phyloP scores from a whole-genome alignment of 2,329 filamentous ascomycete genomes.

The Onygenales sp. region DNA sequence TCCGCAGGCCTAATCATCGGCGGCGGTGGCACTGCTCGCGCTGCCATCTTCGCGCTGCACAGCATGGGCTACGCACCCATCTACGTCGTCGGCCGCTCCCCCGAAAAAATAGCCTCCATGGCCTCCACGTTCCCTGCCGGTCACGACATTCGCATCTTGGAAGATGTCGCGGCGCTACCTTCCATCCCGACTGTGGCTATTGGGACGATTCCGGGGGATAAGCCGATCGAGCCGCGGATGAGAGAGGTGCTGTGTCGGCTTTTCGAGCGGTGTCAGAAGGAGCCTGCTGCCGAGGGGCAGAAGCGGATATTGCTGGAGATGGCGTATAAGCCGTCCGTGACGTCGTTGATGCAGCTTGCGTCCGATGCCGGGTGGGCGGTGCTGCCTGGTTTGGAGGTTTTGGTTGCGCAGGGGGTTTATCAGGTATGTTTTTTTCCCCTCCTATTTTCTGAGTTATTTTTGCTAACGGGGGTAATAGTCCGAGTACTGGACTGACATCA shows the following conservation, averaged over 20 bases:
- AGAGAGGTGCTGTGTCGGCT: conserved; percentile 53
- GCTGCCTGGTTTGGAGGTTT: conserved; percentile 77
- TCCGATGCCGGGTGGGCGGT: conserved; percentile 68
- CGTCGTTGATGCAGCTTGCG: conserved; percentile 76
- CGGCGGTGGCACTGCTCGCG: conserved; percentile 82
- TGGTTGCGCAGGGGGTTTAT: conserved; percentile 75
- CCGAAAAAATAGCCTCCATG: conserved; percentile 57
- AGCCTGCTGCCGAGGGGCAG: conserved; percentile 29
- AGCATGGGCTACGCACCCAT: conserved; percentile 76
- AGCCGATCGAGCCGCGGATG: conserved; percentile 65
- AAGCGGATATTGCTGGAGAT: conserved; percentile 71
- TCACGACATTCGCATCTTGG: conserved; percentile 62
- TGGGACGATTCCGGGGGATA: conserved; percentile 83
- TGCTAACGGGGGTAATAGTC: conserved; percentile 44
- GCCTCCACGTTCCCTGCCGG: conserved; percentile 61
- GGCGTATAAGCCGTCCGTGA: conserved; percentile 86
- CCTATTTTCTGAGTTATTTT: conserved; percentile 6
- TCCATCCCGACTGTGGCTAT: conserved; percentile 62
- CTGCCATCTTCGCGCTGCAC: conserved; percentile 80
- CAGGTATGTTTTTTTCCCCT: conserved; percentile 49
- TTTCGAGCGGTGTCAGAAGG: conserved; percentile 13
- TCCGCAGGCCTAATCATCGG: conserved; percentile 71
- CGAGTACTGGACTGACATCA: conserved; percentile 75
- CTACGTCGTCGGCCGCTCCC: conserved; percentile 73
- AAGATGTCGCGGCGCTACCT: conserved; percentile 42